Percentiles rank a stretch among this genome's conserved stretches.
These are phyloP conservation scores for Sutorius eximius DNA, from an alignment of 1,284 basidiomycete genomes.

Conservation along the genomic window DNA sequence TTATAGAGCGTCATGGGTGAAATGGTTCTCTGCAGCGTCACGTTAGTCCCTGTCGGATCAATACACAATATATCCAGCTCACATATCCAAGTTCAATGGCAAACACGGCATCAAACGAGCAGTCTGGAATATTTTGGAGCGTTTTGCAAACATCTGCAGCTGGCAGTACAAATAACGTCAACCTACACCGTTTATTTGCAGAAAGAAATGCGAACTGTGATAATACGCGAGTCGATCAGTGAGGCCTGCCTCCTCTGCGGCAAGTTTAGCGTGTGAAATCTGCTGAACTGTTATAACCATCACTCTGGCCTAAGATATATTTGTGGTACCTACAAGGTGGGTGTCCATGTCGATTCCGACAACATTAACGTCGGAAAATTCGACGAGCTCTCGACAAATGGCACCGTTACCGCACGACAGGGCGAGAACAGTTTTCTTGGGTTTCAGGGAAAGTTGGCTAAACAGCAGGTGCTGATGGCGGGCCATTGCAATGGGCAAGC, in stretches of 20 bases:
- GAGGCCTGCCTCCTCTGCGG: constrained; percentile 6
- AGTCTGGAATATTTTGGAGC: constrained; percentile 5
- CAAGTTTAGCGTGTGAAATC: constrained; percentile 5
- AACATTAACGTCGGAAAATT: constrained; percentile 14
- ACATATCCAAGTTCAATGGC: constrained; percentile 13
- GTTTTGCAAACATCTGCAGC: constrained; percentile 7
- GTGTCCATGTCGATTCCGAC: constrained; percentile 13
- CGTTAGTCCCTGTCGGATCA: not conserved
- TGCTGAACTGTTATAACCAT: not conserved
- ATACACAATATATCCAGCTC: not conserved
- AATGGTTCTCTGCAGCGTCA: not conserved
- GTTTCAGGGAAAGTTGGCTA: constrained; percentile 11
- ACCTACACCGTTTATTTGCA: not conserved
- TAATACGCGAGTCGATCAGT: constrained; percentile 3
- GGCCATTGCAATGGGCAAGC: constrained; percentile 9
- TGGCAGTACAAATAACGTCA: not conserved
- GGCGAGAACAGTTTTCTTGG: constrained; percentile 12
- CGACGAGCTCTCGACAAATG: constrained; percentile 6
- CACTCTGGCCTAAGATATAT: not conserved
- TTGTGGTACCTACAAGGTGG: constrained; percentile 1
- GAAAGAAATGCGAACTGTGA: constrained; percentile 1
- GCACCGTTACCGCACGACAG: constrained; percentile 14
- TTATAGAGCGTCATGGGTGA: constrained; percentile 5
- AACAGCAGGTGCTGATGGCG: constrained; percentile 15
- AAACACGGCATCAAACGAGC: constrained; percentile 12